A percentile compares a stretch with the other conserved stretches of the same genome.
Evolutionary conservation across 2,329 filamentous ascomycete species (phyloP).

Genomic region (Calonectria montana): DNA sequence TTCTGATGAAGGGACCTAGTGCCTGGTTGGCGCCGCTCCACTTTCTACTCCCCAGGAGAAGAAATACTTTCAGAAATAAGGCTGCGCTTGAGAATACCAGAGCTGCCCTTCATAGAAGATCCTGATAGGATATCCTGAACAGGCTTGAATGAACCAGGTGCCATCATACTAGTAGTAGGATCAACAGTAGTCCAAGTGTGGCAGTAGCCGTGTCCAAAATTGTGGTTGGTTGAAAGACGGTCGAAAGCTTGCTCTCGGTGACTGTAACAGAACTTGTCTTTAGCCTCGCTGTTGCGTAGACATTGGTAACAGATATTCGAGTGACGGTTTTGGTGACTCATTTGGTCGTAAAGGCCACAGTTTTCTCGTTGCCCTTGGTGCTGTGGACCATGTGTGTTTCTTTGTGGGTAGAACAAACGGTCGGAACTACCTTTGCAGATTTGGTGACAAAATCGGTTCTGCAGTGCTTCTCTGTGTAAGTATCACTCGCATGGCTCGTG

Average conservation of each 20-base stretch:
- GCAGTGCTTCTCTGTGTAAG: background rate
- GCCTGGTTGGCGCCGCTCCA: background rate
- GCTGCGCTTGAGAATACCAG: background rate
- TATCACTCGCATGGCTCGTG: background rate
- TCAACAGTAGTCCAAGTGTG: background rate
- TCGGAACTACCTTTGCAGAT: background rate
- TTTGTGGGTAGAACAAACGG: background rate
- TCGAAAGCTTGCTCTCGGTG: background rate
- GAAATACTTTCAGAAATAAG: rapidly evolving
- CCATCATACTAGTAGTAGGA: background rate
- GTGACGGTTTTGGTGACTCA: background rate
- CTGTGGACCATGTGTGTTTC: background rate
- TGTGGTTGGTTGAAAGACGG: background rate
- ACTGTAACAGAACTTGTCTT: background rate
- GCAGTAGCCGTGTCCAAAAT: background rate
- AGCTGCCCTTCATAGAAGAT: background rate
- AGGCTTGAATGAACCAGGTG: background rate
- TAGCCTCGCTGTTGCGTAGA: background rate
- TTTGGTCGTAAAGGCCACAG: background rate
- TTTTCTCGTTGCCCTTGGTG: background rate
- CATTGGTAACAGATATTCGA: too few relatives aligned
- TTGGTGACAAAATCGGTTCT: background rate
- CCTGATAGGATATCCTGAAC: background rate
- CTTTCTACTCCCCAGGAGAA: background rate
- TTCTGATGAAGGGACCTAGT: background rate